Evolutionary conservation across 345 rosid species (phyloP).

Genomic region (Bruguiera parviflora): DNA sequence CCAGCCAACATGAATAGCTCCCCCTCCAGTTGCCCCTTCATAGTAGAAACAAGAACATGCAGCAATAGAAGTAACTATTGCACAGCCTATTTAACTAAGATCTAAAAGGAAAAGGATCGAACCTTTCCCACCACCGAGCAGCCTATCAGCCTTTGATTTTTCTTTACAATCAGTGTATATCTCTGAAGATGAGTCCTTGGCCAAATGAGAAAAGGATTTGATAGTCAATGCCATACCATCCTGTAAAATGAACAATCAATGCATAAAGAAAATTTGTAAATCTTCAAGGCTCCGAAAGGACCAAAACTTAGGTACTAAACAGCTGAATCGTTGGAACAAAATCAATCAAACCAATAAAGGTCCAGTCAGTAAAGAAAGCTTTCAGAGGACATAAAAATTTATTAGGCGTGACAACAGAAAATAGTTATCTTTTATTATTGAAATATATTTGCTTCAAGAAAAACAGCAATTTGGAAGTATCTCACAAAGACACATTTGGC

Average conservation of each 20-base stretch:
- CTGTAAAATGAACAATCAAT: slow-evolving; percentile 39
- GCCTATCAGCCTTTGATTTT: slow-evolving; percentile 65
- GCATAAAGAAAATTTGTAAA: not conserved
- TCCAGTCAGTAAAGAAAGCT: not conserved
- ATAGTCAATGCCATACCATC: slow-evolving; percentile 68
- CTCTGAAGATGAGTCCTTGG: slow-evolving; percentile 34
- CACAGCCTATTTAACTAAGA: not conserved
- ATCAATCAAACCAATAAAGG: not conserved
- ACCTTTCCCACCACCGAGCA: slow-evolving; percentile 91
- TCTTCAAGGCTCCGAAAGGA: slow-evolving; percentile 4
- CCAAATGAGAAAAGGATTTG: slow-evolving; percentile 60
- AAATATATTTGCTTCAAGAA: not conserved
- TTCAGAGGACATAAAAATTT: not conserved
- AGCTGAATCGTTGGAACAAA: slow-evolving; percentile 2
- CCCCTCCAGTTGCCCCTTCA: not conserved
- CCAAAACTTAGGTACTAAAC: not conserved
- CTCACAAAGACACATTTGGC: too few relatives aligned
- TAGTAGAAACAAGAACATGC: not conserved
- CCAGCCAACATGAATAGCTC: not conserved
- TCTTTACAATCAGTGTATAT: slow-evolving; percentile 30
- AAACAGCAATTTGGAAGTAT: too few relatives aligned
- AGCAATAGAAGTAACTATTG: not conserved
- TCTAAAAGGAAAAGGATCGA: slow-evolving; percentile 24
- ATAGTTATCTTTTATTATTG: not conserved
- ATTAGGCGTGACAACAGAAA: not conserved